Conservation (phyloP, 1,284 basidiomycete genomes). For the Boletellus deceptivus region DNA sequence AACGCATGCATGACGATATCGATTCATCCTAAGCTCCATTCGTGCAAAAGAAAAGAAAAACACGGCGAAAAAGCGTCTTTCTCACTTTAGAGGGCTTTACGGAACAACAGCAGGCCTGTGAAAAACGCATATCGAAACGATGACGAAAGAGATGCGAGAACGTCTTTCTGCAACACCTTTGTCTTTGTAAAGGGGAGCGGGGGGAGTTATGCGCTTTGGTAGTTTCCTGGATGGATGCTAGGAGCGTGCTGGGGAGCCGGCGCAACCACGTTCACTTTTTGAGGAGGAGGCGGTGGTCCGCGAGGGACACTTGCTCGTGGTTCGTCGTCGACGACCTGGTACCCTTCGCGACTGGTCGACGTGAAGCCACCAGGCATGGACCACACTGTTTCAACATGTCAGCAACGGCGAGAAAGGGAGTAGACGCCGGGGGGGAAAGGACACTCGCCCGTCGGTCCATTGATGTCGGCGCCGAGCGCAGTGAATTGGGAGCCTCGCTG, state of each 20-base stretch:
- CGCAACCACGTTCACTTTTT: slow-evolving; percentile 12
- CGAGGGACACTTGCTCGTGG: slow-evolving; percentile 34
- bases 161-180: background rate
- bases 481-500: slow-evolving; percentile 64
- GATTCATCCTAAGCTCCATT: too few species aligned
- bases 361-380: slow-evolving; percentile 83
- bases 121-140: too few species aligned
- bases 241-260: slow-evolving; percentile 17
- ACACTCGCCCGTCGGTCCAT: slow-evolving; percentile 59
- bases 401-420: background rate
- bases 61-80: too few species aligned
- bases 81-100: too few species aligned
- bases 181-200: too few species aligned
- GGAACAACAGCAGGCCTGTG: too few species aligned
- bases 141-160: too few species aligned
- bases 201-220: slow-evolving; percentile 22
- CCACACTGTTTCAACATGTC: slow-evolving; percentile 58
- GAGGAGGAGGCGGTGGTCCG: slow-evolving; percentile 32
- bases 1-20: too few species aligned
- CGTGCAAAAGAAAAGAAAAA: too few species aligned
- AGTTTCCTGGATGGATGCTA: slow-evolving; percentile 23
- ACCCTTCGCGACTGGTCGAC: slow-evolving; percentile 57
- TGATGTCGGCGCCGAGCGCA: slow-evolving; percentile 55
- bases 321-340: slow-evolving; percentile 73
- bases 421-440: background rate